Base-by-base conservation (phyloP, 257 asterid genomes). In the Catharanthus roseus region DNA sequence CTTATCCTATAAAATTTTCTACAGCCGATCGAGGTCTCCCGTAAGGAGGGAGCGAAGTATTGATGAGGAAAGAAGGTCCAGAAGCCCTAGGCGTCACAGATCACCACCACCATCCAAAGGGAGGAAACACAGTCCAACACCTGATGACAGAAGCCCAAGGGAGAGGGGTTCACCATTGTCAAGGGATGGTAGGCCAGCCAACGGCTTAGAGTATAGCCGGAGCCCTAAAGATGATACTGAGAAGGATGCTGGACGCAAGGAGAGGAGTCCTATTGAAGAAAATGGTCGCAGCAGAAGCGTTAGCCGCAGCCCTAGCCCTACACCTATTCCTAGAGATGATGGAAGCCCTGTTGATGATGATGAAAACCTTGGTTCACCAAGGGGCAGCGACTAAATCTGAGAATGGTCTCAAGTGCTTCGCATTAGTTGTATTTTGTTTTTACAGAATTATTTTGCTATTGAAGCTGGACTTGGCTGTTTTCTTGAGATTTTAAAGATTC, bases 21-120 rank as follows among this genome's bases (percentile, higher is more conserved):
- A 77, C 86, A 84, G 88, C 74, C 84, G 79, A 74, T 85, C 90
- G 13, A 85, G 85, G 79, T 83, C 90, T 53, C 88, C 86, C 12
- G 71, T 69, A 62, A 81, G 73, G 79, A 78, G 84, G 74, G 88
- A 82, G 33, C 85, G 77, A 23, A 76, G 86, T 67, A 65, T 81
- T 50, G 88, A 83, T 36, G 82, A 68, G 47, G 86, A 81, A 68
- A 80, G 79, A 82, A 82, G 85, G 69, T 83, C 90, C n/a, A 79
- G 85, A 74, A 86, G 82, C 77, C 87, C 85, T 13, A 79, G 74
- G 71, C 78, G 77, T 23, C 86, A 71, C 47, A 78, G 82, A 54
- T 76, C 85, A 45, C 85, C 84, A 28, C 85, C 81, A 71, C 81
- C 81, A 60, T 75, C 81, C 18, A 82, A 77, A 50, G 83, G 78